Base-by-base conservation (phyloP, 495 filamentous ascomycete species). In the Talaromyces proteolyticus region DNA sequence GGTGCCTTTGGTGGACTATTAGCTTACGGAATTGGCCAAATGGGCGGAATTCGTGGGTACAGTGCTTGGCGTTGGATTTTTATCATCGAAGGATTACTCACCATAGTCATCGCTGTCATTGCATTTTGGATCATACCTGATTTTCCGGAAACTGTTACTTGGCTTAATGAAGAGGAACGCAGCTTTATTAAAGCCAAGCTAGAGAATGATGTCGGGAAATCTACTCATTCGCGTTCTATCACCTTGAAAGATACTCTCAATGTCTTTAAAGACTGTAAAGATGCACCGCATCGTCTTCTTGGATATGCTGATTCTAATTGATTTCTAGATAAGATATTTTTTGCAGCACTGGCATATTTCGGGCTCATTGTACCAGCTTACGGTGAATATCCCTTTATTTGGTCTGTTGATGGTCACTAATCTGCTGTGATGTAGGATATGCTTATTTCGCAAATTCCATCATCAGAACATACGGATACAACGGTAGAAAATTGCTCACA, bases 341-440 rank as follows among this genome's bases (percentile, higher is more conserved):
- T 94, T 26, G 91, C 87, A 49, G 90, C 84, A 2, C 77, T 96
- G 59, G 92, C 94, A 89, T 95, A 95, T 66, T 88, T 74, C 45
- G 72, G 72, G 21, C 70, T 96, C 24, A 86, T 96, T 53, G 90
- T 95, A 2, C 87, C 93, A 0, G 90, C 88, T 25, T 96, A 96
- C 57, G 76, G 80, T 64, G 75, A 73, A 60, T 75, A 37, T 44
- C n/a, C 43, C 24, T 53, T 50, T 12, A n/a, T 17, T 10, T 26
- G 47, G 45, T 76, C 73, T n/a, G 4, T 42, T 14, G 36, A 26
- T 14, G 11, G 4, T 40, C 16, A 23, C 4, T 23, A 12, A 29
- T 24, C n/a, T 37, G 16, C 64, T 50, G 40, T 25, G 1, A 29
- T n/a, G 61, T 42, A 69, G 69, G 70, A 48, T 86, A 84, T 54